phyloP scores from a whole-genome alignment of 2,329 filamentous ascomycete species.

The Pestalotiopsis sp. region DNA sequence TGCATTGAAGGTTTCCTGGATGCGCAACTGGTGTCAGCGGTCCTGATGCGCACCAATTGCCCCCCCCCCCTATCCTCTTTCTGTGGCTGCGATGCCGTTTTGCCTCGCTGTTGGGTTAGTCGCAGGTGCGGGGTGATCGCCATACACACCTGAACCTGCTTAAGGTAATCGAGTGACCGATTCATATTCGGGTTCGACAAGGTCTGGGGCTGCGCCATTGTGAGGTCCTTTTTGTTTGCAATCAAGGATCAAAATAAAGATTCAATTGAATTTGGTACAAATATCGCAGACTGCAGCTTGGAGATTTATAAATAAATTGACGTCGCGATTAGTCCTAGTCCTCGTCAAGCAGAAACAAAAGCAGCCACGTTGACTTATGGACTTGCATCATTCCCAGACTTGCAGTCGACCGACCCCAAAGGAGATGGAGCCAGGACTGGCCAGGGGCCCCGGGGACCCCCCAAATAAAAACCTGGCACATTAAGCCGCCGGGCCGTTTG shows the following conservation, averaged over 20 bases:
- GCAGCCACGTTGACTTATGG: slow-evolving; percentile 3
- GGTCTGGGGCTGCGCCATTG: slow-evolving; percentile 2
- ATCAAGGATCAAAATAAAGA: not conserved
- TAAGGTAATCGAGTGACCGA: slow-evolving; percentile 8
- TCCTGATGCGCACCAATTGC: not conserved
- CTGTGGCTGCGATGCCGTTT: not conserved
- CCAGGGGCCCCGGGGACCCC: not conserved
- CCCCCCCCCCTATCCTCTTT: not conserved
- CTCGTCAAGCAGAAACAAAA: not conserved
- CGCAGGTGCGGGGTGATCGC: not conserved
- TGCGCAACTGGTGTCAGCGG: not conserved
- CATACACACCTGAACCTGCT: slow-evolving; percentile 9
- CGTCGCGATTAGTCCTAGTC: not conserved
- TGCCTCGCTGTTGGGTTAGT: not conserved
- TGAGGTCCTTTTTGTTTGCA: not conserved
- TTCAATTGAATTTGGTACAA: too few relatives aligned
- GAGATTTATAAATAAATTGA: not conserved
- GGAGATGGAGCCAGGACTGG: not conserved
- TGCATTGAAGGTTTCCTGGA: slow-evolving; percentile 4
- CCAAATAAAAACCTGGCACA: not conserved
- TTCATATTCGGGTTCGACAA: slow-evolving; percentile 8
- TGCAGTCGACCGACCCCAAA: not conserved
- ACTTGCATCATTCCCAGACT: not conserved
- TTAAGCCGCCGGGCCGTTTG: not conserved
- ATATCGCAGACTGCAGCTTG: not conserved